These are phyloP conservation scores for Cercospora berteroae DNA, from an alignment of 2,329 filamentous ascomycete genomes.

Conservation along the genomic window DNA sequence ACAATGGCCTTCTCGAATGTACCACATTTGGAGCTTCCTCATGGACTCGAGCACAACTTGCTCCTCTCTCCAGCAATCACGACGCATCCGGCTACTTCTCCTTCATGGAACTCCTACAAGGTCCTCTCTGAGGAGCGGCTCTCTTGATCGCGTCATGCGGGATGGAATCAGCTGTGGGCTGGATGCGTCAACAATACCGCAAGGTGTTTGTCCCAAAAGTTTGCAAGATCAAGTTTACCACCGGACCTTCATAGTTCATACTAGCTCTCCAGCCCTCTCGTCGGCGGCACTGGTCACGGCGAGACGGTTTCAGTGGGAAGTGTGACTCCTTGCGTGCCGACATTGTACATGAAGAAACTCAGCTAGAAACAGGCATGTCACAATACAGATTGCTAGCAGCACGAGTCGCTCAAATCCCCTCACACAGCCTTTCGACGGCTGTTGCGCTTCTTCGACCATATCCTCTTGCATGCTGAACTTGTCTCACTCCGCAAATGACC, in stretches of 20 bases:
- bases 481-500: too few relatives aligned
- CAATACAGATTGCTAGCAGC: neutral
- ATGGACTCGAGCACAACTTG: neutral
- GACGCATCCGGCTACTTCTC: slow-evolving; percentile 33
- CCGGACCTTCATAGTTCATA: slow-evolving; percentile 39
- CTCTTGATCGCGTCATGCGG: slow-evolving; percentile 34
- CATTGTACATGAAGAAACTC: slow-evolving; percentile 10
- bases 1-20: too few relatives aligned
- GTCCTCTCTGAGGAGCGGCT: slow-evolving; percentile 34
- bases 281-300: slow-evolving; percentile 12
- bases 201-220: slow-evolving; percentile 9
- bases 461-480: too few relatives aligned
- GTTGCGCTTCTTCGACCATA: too few relatives aligned
- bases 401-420: too few relatives aligned
- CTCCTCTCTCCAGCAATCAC: slow-evolving; percentile 22
- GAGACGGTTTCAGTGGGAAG: slow-evolving; percentile 25
- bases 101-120: slow-evolving; percentile 28
- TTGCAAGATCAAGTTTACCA: slow-evolving; percentile 32
- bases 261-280: slow-evolving; percentile 22
- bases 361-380: neutral
- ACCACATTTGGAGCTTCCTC: neutral
- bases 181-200: slow-evolving; percentile 24
- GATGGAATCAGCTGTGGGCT: slow-evolving; percentile 32
- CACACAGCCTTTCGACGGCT: too few relatives aligned
- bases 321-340: slow-evolving; percentile 37